Percentiles rank a stretch among this genome's conserved stretches.
phyloP scores from a whole-genome alignment of 2,329 filamentous ascomycete genomes.

The Trichothecium roseum region DNA sequence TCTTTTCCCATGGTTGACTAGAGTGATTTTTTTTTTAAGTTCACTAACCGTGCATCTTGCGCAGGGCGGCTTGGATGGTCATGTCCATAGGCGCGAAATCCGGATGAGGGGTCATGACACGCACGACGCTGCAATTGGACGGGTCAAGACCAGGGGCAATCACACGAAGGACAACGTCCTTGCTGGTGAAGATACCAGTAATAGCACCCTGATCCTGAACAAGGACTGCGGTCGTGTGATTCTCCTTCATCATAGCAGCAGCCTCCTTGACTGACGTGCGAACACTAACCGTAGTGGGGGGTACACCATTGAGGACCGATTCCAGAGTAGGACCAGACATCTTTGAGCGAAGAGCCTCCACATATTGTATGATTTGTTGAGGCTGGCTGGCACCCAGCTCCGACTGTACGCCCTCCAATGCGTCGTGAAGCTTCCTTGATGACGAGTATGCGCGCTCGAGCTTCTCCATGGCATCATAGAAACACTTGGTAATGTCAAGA shows the following conservation, averaged over 20 bases:
- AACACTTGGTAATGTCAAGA: slow-evolving; percentile 97
- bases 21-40: no score
- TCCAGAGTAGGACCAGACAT: slow-evolving; percentile 98
- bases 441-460: slow-evolving; percentile 94
- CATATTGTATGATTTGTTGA: slow-evolving; percentile 97
- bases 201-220: slow-evolving; percentile 96
- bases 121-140: slow-evolving; percentile 88
- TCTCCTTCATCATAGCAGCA: slow-evolving; percentile 93
- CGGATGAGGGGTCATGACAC: slow-evolving; percentile 97
- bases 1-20: no score
- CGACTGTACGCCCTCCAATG: slow-evolving; percentile 92
- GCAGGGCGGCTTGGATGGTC: slow-evolving; percentile 94
- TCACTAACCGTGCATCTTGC: slow-evolving; percentile 95
- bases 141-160: slow-evolving; percentile 95
- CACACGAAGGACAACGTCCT: slow-evolving; percentile 94
- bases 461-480: slow-evolving; percentile 99
- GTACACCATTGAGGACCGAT: slow-evolving; percentile 82
- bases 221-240: slow-evolving; percentile 91
- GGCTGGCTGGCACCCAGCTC: slow-evolving; percentile 93
- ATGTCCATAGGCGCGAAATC: slow-evolving; percentile 98
- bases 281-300: slow-evolving; percentile 90
- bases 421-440: slow-evolving; percentile 96
- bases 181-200: slow-evolving; percentile 98
- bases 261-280: slow-evolving; percentile 94
- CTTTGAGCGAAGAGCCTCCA: slow-evolving; percentile 86